Evolutionary conservation across 495 filamentous ascomycete genomes (phyloP).

Genomic region (Penicillium steckii): DNA sequence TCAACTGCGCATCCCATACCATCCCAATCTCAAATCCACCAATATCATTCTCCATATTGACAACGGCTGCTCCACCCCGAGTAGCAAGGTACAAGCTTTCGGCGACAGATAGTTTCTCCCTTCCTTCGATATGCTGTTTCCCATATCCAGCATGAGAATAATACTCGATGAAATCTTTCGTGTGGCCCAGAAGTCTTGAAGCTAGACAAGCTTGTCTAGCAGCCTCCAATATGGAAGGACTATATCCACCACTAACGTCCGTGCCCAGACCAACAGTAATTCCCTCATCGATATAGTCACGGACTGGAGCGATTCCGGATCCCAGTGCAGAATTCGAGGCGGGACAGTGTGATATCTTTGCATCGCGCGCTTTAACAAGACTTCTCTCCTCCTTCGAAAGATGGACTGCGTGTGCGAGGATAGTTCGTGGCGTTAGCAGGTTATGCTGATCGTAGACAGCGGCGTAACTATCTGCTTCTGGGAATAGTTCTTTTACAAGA

Average conservation of each 20-base stretch:
- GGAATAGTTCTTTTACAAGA: slow-evolving; percentile 71
- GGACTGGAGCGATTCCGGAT: slow-evolving; percentile 69
- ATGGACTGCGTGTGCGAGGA: slow-evolving; percentile 87
- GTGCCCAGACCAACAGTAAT: slow-evolving; percentile 84
- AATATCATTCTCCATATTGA: slow-evolving; percentile 65
- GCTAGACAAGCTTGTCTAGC: slow-evolving; percentile 75
- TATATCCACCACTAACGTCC: slow-evolving; percentile 86
- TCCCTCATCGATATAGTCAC: slow-evolving; percentile 67
- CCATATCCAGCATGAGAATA: slow-evolving; percentile 69
- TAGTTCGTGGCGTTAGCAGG: slow-evolving; percentile 68
- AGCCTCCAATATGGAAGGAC: slow-evolving; percentile 73
- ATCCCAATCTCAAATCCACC: slow-evolving; percentile 79
- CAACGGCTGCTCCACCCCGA: slow-evolving; percentile 76
- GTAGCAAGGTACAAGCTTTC: slow-evolving; percentile 88
- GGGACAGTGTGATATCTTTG: slow-evolving; percentile 83
- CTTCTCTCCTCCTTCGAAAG: slow-evolving; percentile 60
- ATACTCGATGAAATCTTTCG: slow-evolving; percentile 19
- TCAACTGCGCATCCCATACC: slow-evolving; percentile 84
- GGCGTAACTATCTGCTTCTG: slow-evolving; percentile 61
- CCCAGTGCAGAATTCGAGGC: slow-evolving; percentile 78
- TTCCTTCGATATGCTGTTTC: slow-evolving; percentile 21
- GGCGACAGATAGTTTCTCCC: slow-evolving; percentile 66
- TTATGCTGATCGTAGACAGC: slow-evolving; percentile 73
- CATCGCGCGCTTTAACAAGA: slow-evolving; percentile 56
- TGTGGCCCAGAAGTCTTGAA: slow-evolving; percentile 58